Base-by-base conservation (phyloP, 805 yeast species). In the Torulaspora quercuum region DNA sequence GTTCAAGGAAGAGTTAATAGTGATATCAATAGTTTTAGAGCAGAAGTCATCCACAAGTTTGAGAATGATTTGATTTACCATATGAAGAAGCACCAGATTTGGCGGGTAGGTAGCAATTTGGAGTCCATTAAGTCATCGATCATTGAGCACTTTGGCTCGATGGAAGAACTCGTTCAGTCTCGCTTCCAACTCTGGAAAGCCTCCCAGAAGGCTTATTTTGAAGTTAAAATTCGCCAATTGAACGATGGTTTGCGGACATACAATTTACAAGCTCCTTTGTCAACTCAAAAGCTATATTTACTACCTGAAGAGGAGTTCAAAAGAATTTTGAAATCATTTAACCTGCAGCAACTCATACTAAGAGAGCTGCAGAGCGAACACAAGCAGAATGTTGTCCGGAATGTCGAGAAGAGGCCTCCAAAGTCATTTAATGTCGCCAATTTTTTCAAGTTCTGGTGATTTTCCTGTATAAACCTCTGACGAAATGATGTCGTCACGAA, bases 201-300 rank as follows among this genome's bases (percentile, higher is more conserved):
- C 1, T 48, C 50, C 2, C 61, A 68, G 18, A 37, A 39, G 9
- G 37, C 41, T 15, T 67, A 61, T 35, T 59, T 68, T 23, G 55
- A 58, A 0, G 43, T 60, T 1, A 59, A 65, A 29, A 46, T 79
- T 3, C 50, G 52, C 3, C 41, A 59, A 6, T 48, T 77, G 29
- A 79, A 79, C 49, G 72, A 67, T 41, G 61, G 64, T 2, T 63
- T 78, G 7, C 57, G 84, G 9, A 73, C 79, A 0, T 79, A 78
- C 48, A 79, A 79, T 46, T 47, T 79, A 10, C 83, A 78, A 46
- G 82, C 85, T 0, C 85, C 85, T 0, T 44, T 71, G 31, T 61
- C 79, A 0, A 75, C 83, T 0, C 77, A 80, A 33, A 72, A 70
- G 41, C 58, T 75, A n/a, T 79, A 79, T 44, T 50, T 79, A 9